Evolutionary conservation across 1,284 basidiomycete species (phyloP).

Genomic region (Mycocalia duriaeana): DNA sequence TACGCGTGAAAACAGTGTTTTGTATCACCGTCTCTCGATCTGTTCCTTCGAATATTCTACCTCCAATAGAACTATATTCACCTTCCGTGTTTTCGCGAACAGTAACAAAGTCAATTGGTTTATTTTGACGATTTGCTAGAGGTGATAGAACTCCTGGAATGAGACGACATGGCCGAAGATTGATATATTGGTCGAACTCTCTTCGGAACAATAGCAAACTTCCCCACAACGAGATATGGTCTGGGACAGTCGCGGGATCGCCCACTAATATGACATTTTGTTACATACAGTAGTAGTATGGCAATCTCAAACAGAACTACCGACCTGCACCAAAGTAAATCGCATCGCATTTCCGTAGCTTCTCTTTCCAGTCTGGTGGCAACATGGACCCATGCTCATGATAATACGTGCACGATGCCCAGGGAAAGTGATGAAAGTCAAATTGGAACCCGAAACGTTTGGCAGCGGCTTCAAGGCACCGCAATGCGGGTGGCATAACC

Average conservation of each 20-base stretch:
- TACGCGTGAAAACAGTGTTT: conserved; percentile 38
- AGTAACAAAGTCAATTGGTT: conserved; percentile 44
- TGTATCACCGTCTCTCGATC: conserved; percentile 30
- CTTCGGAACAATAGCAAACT: conserved; percentile 46
- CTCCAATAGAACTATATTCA: conserved; percentile 49
- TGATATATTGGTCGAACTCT: conserved; percentile 53
- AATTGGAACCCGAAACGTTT: conserved; percentile 29
- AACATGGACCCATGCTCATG: conserved; percentile 31
- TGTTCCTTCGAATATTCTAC: conserved; percentile 37
- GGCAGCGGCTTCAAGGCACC: conserved; percentile 32
- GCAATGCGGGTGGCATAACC: conserved; percentile 40
- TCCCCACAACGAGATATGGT: conserved; percentile 55
- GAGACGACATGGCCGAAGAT: conserved; percentile 46
- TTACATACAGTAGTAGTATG: background rate
- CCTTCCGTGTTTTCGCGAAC: conserved; percentile 58
- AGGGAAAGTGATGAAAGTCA: conserved; percentile 27
- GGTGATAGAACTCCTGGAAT: conserved; percentile 47
- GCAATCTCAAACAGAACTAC: conserved; percentile 5
- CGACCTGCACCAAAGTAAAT: conserved; percentile 36
- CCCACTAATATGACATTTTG: conserved; percentile 16
- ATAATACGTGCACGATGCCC: conserved; percentile 34
- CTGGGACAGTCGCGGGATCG: conserved; percentile 39
- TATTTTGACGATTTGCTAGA: conserved; percentile 31
- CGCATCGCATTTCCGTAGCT: conserved; percentile 31
- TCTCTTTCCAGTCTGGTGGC: conserved; percentile 28